Conservation (phyloP, 805 yeast species). For the Suhomyces prunicola region DNA sequence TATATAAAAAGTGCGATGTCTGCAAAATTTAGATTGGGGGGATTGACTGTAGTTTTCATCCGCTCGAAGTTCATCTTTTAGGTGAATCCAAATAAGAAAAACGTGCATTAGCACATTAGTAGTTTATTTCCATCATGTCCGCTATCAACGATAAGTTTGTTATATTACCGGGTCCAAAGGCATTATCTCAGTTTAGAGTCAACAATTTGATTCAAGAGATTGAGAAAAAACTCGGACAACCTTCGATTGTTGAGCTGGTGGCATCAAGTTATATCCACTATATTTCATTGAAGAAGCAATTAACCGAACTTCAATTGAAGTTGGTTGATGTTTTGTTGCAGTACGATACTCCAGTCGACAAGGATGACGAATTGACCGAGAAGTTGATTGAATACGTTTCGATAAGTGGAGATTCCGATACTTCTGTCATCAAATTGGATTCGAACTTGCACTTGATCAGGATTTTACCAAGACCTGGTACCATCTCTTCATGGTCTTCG, state of each 20-base stretch:
- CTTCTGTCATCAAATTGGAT: conserved; percentile 19
- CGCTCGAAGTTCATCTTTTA: not conserved
- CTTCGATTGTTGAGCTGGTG: conserved; percentile 62
- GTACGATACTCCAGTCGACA: conserved; percentile 69
- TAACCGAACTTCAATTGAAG: conserved; percentile 40
- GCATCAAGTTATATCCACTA: conserved; percentile 80
- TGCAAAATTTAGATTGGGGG: not conserved
- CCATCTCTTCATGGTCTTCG: conserved; percentile 98
- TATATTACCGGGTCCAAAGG: conserved; percentile 81
- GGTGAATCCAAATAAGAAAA: not conserved
- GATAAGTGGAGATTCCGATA: conserved; percentile 23
- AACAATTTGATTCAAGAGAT: conserved; percentile 68
- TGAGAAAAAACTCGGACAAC: conserved; percentile 62
- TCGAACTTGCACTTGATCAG: conserved; percentile 56
- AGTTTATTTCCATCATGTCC: conserved; percentile 10
- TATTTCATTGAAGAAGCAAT: conserved; percentile 50
- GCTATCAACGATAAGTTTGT: conserved; percentile 21
- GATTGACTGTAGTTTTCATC: not conserved
- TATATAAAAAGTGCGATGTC: conserved; percentile 1
- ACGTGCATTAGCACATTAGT: not conserved
- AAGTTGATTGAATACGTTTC: conserved; percentile 34
- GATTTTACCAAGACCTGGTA: conserved; percentile 88
- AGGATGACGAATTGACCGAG: conserved; percentile 42
- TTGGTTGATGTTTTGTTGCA: conserved; percentile 62
- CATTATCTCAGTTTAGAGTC: conserved; percentile 84